Percentiles rank a stretch among this genome's conserved stretches.
Evolutionary conservation across 202 grass and related monocot genomes (phyloP).

Genomic region (Dendrocalamus latiflorus): DNA sequence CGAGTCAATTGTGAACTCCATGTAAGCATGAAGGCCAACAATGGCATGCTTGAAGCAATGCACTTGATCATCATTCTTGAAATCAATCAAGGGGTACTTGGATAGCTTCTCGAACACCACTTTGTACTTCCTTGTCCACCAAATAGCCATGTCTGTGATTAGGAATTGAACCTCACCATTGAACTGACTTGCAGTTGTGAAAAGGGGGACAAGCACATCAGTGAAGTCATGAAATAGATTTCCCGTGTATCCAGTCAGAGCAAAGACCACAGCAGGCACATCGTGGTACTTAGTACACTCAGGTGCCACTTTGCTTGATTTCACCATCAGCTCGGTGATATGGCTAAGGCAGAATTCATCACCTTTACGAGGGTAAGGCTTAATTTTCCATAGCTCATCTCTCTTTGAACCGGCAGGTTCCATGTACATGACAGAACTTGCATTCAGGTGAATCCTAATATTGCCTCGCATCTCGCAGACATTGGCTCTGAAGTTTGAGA

Average conservation of each 20-base stretch:
- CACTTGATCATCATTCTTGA: no score
- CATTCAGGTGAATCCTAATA: slow-evolving; percentile 51
- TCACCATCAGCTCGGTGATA: slow-evolving; percentile 59
- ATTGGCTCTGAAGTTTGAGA: slow-evolving; percentile 78
- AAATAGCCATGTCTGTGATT: slow-evolving; percentile 55
- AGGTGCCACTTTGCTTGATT: slow-evolving; percentile 50
- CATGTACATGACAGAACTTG: slow-evolving; percentile 61
- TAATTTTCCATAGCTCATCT: slow-evolving; percentile 51
- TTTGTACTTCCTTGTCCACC: slow-evolving; percentile 69
- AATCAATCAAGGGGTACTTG: slow-evolving; percentile 59
- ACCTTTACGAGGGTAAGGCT: slow-evolving; percentile 87
- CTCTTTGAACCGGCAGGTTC: slow-evolving; percentile 45
- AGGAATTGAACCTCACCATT: slow-evolving; percentile 79
- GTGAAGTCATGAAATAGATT: slow-evolving; percentile 90
- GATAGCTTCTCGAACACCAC: slow-evolving; percentile 54
- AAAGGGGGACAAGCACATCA: slow-evolving; percentile 76
- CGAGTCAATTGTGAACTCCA: no score
- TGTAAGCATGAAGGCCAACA: no score
- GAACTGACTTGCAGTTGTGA: slow-evolving; percentile 63
- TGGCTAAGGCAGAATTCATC: slow-evolving; percentile 64
- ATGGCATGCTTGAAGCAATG: slow-evolving; percentile 62
- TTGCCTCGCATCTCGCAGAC: slow-evolving; percentile 77
- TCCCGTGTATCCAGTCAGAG: slow-evolving; percentile 65
- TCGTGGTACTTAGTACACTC: slow-evolving; percentile 59
- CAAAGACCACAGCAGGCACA: slow-evolving; percentile 63